phyloP scores from a whole-genome alignment of 202 grass and related monocot species.

The Brachypodium distachyon region DNA sequence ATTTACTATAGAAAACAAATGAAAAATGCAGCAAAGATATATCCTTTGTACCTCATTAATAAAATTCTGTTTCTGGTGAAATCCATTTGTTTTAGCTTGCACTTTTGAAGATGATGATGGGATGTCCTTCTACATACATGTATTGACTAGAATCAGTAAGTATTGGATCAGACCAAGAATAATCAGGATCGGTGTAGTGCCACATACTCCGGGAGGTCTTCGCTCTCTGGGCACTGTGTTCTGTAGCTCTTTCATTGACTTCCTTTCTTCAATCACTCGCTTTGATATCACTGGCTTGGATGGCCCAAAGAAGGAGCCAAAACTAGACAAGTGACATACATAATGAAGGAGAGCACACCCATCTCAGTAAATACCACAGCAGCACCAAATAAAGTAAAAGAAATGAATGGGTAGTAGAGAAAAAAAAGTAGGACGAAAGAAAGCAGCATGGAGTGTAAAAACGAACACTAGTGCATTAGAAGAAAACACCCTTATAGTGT shows the following conservation, averaged over 20 bases:
- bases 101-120: constrained; percentile 40
- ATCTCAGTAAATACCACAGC: not conserved
- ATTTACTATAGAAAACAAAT: constrained; percentile 3
- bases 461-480: not conserved
- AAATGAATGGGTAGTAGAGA: not conserved
- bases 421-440: not conserved
- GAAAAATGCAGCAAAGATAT: constrained; percentile 7
- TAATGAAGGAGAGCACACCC: not conserved
- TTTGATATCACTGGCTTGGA: constrained; percentile 76
- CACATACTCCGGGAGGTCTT: constrained; percentile 54
- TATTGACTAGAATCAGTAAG: not conserved
- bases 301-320: constrained; percentile 98
- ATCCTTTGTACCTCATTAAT: constrained; percentile 65
- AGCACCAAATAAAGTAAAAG: not conserved
- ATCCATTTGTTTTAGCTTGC: constrained; percentile 36
- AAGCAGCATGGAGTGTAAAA: not conserved
- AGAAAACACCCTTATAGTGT: not conserved
- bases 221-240: constrained; percentile 43
- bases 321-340: constrained; percentile 46
- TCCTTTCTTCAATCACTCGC: constrained; percentile 95
- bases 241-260: constrained; percentile 66
- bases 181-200: not conserved
- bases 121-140: constrained; percentile 58
- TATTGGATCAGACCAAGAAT: constrained; percentile 14
- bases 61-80: constrained; percentile 53